phyloP scores from a whole-genome alignment of 352 stramenopile species.

The Phytopythium delawarense region DNA sequence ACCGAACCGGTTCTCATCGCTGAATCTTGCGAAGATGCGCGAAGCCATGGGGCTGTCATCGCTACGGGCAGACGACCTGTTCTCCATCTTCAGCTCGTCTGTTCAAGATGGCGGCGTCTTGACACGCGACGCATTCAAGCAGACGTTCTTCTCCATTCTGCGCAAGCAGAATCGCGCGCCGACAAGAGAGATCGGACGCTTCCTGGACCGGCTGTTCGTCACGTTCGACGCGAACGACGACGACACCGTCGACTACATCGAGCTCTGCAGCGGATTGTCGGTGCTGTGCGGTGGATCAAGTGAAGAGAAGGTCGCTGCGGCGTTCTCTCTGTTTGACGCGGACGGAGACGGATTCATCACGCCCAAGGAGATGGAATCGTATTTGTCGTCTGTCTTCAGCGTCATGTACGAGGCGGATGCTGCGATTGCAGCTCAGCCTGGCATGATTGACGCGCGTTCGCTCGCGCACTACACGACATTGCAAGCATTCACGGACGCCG shows the following conservation, averaged over 20 bases:
- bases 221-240: slow-evolving; percentile 69
- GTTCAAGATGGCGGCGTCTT: slow-evolving; percentile 20
- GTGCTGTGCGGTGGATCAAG: slow-evolving; percentile 65
- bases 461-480: slow-evolving; percentile 70
- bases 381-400: slow-evolving; percentile 68
- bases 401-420: slow-evolving; percentile 52
- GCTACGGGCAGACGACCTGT: slow-evolving; percentile 53
- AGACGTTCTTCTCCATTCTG: slow-evolving; percentile 60
- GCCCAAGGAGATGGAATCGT: slow-evolving; percentile 73
- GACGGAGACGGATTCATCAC: slow-evolving; percentile 85
- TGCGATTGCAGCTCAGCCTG: slow-evolving; percentile 19
- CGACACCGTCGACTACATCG: slow-evolving; percentile 69
- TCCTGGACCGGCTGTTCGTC: slow-evolving; percentile 74
- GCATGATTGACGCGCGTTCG: slow-evolving; percentile 37
- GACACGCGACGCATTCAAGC: slow-evolving; percentile 64
- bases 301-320: slow-evolving; percentile 74
- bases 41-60: slow-evolving; percentile 50
- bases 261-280: slow-evolving; percentile 74
- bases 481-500: slow-evolving; percentile 84
- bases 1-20: not conserved
- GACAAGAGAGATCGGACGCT: slow-evolving; percentile 43
- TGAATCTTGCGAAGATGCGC: slow-evolving; percentile 23
- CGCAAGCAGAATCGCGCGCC: slow-evolving; percentile 50
- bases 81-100: slow-evolving; percentile 47
- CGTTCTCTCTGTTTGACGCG: slow-evolving; percentile 83